phyloP scores from a whole-genome alignment of 192 early-diverging fungal genomes.

The Endogone sp. region DNA sequence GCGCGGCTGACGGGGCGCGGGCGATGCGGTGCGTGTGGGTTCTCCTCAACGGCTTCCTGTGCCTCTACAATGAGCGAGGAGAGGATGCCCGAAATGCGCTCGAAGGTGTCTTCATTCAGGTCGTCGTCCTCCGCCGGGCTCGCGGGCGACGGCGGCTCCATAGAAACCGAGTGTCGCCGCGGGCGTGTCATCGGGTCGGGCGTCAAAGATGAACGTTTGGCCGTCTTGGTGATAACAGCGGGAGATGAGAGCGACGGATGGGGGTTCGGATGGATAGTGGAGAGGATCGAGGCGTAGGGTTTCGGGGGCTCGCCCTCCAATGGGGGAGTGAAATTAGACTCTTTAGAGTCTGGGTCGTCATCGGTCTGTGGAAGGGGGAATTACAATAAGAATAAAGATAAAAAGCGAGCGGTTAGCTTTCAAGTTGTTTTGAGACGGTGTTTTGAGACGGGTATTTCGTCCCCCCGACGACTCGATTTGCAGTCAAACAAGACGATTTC shows the following conservation, averaged over 20 bases:
- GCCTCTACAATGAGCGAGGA: background rate
- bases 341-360: background rate
- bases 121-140: background rate
- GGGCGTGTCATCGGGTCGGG: background rate
- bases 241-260: background rate
- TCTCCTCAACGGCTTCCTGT: background rate
- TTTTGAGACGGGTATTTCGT: no score
- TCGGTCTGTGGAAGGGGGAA: background rate
- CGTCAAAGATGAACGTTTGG: background rate
- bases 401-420: no score
- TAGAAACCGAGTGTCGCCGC: background rate
- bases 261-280: background rate
- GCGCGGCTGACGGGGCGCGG: background rate
- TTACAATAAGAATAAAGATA: background rate
- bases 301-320: background rate
- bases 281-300: background rate
- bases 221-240: background rate
- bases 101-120: background rate
- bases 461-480: no score
- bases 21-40: background rate
- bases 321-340: background rate
- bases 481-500: no score
- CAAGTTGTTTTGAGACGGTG: no score
- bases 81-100: background rate
- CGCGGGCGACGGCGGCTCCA: background rate